These are phyloP conservation scores for Talaromyces sp. DNA, from an alignment of 2,329 filamentous ascomycete genomes.

Conservation along the genomic window DNA sequence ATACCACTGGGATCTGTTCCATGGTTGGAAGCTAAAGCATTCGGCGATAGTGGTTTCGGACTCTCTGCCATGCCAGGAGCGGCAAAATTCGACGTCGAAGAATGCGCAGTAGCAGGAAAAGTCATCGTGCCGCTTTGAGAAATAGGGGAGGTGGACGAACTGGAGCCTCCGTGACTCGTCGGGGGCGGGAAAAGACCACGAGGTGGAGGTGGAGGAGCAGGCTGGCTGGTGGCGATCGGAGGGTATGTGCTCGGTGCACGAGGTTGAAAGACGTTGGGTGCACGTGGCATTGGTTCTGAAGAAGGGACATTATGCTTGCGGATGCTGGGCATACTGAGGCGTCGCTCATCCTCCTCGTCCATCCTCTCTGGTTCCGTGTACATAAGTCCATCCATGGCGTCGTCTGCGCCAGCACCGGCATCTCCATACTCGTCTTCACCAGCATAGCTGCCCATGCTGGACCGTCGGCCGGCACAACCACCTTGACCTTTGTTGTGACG, in stretches of 20 bases:
- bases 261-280: constrained; percentile 51
- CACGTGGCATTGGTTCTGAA: constrained; percentile 44
- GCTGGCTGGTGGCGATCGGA: constrained; percentile 55
- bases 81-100: constrained; percentile 57
- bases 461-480: constrained; percentile 84
- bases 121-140: constrained; percentile 34
- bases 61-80: constrained; percentile 76
- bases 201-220: constrained; percentile 39
- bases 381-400: constrained; percentile 59
- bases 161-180: constrained; percentile 51
- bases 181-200: constrained; percentile 60
- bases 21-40: constrained; percentile 34
- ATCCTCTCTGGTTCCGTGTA: constrained; percentile 50
- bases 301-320: constrained; percentile 61
- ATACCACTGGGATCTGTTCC: constrained; percentile 25
- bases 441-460: constrained; percentile 77
- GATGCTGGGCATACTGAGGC: constrained; percentile 60
- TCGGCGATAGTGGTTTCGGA: constrained; percentile 67
- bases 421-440: constrained; percentile 65
- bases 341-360: constrained; percentile 45
- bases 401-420: constrained; percentile 43
- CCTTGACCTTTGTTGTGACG: constrained; percentile 94
- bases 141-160: constrained; percentile 52
- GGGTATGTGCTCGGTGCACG: constrained; percentile 73
- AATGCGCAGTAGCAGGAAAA: constrained; percentile 33